These are phyloP conservation scores for Cercophora sp. DNA, from an alignment of 495 filamentous ascomycete species.

Conservation along the genomic window DNA sequence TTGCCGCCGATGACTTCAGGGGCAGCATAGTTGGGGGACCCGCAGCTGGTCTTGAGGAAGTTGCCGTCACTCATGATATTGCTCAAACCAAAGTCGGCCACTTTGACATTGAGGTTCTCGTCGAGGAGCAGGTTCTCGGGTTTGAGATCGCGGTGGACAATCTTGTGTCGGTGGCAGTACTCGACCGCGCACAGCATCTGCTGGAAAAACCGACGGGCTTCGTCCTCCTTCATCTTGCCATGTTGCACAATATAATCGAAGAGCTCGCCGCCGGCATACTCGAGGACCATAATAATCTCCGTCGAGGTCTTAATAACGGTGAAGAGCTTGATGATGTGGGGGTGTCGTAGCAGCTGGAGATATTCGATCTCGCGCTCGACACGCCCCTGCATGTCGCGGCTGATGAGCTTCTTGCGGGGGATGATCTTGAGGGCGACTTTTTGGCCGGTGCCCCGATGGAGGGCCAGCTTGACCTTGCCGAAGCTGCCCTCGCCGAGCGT, in stretches of 20 bases:
- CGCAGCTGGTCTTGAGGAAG: constrained; percentile 97
- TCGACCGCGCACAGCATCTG: constrained; percentile 99
- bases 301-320: constrained; percentile 90
- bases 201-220: constrained; percentile 95
- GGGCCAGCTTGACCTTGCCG: constrained; percentile 95
- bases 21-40: constrained; percentile 95
- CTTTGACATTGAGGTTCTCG: constrained; percentile 93
- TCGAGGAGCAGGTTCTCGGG: constrained; percentile 96
- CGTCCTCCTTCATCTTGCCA: constrained; percentile 82
- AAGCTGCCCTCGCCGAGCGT: constrained; percentile 96
- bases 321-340: constrained; percentile 98
- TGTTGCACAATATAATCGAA: constrained; percentile 96
- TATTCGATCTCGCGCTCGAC: constrained; percentile 98
- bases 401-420: constrained; percentile 87
- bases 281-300: constrained; percentile 98
- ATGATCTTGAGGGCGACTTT: constrained; percentile 98
- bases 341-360: constrained; percentile 88
- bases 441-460: constrained; percentile 83
- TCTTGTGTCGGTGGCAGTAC: constrained; percentile 98
- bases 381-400: constrained; percentile 91
- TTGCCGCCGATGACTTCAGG: constrained; percentile 98
- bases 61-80: constrained; percentile 99
- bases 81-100: constrained; percentile 96
- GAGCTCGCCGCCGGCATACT: constrained; percentile 92
- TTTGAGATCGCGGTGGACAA: constrained; percentile 95